A percentile compares a stretch with the other conserved stretches of the same genome.
Evolutionary conservation across 192 early-diverging fungal genomes (phyloP).

Genomic region (Rhizoclosmatium sp.): DNA sequence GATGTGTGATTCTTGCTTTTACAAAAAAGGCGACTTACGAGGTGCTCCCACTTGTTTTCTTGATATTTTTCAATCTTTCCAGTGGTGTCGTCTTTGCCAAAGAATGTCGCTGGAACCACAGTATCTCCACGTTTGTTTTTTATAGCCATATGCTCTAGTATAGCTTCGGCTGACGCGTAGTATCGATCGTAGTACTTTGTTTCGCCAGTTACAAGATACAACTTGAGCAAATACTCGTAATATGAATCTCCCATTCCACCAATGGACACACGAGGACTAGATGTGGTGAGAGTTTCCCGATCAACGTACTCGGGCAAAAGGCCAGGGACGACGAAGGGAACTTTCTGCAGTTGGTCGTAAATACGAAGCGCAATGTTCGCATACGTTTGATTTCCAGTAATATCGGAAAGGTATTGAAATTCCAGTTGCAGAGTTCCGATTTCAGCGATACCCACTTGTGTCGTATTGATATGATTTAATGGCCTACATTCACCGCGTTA

Average conservation of each 20-base stretch:
- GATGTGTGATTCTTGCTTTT: too few species aligned
- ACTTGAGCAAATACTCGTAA: constrained; percentile 61
- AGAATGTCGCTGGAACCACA: too few species aligned
- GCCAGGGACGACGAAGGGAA: constrained; percentile 10
- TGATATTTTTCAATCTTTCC: too few species aligned
- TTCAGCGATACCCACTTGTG: constrained; percentile 26
- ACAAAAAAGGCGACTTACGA: too few species aligned
- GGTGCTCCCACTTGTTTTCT: too few species aligned
- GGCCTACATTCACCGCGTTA: too few species aligned
- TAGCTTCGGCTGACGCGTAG: not conserved
- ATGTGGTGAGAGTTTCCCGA: not conserved
- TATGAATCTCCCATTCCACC: constrained; percentile 55
- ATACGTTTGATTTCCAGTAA: constrained; percentile 78
- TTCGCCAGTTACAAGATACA: constrained; percentile 47
- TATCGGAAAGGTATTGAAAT: constrained; percentile 76
- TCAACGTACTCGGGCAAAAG: constrained; percentile 8
- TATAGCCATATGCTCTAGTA: too few species aligned
- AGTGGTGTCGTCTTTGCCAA: too few species aligned
- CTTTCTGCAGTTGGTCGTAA: constrained; percentile 16
- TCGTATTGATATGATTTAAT: too few species aligned
- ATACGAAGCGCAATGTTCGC: constrained; percentile 6
- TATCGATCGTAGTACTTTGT: constrained; percentile 13
- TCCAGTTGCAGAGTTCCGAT: constrained; percentile 84
- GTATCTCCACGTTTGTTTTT: too few species aligned
- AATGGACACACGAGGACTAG: not conserved